phyloP scores from a whole-genome alignment of 495 filamentous ascomycete genomes.

The Daldinia loculata region DNA sequence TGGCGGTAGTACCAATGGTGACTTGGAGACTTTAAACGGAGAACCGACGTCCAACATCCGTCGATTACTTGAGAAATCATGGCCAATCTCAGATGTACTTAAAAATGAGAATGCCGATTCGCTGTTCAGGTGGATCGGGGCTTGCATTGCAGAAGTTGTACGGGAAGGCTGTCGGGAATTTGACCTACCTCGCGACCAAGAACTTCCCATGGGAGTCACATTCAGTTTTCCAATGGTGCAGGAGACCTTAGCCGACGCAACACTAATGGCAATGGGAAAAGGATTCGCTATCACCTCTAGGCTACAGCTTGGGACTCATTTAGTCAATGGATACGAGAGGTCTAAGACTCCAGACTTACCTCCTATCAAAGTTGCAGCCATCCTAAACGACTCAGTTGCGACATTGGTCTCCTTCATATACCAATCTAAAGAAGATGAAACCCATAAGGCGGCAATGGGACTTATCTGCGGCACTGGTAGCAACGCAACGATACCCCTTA shows the following conservation, averaged over 20 bases:
- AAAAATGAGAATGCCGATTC: slow-evolving; percentile 79
- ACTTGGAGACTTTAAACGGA: slow-evolving; percentile 1
- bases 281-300: slow-evolving; percentile 80
- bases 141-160: slow-evolving; percentile 78
- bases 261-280: slow-evolving; percentile 87
- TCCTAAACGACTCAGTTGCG: slow-evolving; percentile 83
- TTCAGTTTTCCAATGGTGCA: slow-evolving; percentile 90
- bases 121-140: slow-evolving; percentile 81
- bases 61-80: slow-evolving; percentile 72
- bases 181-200: slow-evolving; percentile 43
- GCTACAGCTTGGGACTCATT: slow-evolving; percentile 73
- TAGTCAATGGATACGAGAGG: slow-evolving; percentile 72
- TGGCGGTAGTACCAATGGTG: slow-evolving; percentile 19
- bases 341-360: slow-evolving; percentile 62
- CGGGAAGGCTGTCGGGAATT: slow-evolving; percentile 51
- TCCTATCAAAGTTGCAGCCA: slow-evolving; percentile 73
- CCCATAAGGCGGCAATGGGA: slow-evolving; percentile 71
- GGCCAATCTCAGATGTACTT: slow-evolving; percentile 81
- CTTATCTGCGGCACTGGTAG: slow-evolving; percentile 85
- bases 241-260: slow-evolving; percentile 75
- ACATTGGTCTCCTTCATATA: slow-evolving; percentile 82
- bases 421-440: slow-evolving; percentile 55
- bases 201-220: slow-evolving; percentile 80
- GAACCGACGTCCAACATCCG: slow-evolving; percentile 56
- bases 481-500: slow-evolving; percentile 82